A percentile compares a stretch with the other conserved stretches of the same genome.
Evolutionary conservation across 225 moss, liverwort and hornwort species (phyloP).

Genomic region (Marchantia polymorpha): DNA sequence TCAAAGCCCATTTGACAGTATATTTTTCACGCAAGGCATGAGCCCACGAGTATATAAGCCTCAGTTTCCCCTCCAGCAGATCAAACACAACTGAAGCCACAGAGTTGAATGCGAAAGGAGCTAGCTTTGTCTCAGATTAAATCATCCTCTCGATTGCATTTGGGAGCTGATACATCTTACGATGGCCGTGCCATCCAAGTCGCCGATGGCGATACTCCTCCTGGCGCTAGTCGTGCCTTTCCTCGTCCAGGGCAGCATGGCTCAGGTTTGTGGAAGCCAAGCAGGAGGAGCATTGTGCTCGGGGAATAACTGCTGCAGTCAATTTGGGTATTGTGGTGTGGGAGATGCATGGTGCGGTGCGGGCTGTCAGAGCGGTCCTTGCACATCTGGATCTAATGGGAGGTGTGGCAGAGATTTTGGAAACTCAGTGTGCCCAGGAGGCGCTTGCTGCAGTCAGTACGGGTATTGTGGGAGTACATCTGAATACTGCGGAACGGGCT

Average conservation of each 20-base stretch:
- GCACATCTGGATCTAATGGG: background rate
- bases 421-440: background rate
- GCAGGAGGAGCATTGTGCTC: background rate
- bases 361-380: conserved; percentile 5
- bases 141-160: too few species aligned
- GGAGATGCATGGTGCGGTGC: background rate
- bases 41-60: too few species aligned
- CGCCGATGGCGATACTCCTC: background rate
- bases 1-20: too few species aligned
- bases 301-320: background rate
- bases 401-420: background rate
- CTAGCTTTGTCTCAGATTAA: too few species aligned
- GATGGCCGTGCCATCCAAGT: background rate
- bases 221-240: background rate
- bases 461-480: conserved; percentile 15
- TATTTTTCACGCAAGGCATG: too few species aligned
- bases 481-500: conserved; percentile 16
- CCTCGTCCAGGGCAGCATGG: background rate
- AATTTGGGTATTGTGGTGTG: background rate
- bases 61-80: too few species aligned
- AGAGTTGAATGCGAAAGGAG: too few species aligned
- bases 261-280: background rate
- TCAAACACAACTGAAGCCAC: too few species aligned
- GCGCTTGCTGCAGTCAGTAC: conserved; percentile 21
- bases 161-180: background rate